phyloP scores from a whole-genome alignment of 176 grass and related monocot species.

The Rhynchospora breviuscula region DNA sequence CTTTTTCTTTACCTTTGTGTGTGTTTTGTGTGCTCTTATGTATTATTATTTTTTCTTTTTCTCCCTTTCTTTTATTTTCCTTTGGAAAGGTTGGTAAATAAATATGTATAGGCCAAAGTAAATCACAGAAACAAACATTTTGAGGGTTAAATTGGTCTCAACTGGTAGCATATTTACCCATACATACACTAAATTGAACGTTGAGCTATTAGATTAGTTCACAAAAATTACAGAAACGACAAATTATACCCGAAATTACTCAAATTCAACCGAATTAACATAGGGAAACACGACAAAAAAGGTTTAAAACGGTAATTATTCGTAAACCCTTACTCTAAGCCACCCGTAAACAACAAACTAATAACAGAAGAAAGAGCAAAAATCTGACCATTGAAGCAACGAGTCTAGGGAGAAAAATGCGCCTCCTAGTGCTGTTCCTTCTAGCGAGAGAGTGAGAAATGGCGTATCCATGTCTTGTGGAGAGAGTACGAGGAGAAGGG shows the following conservation, averaged over 20 bases:
- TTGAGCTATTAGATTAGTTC: background rate
- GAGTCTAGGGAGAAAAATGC: conserved; percentile 26
- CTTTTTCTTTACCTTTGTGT: background rate
- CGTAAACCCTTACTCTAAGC: too few species aligned
- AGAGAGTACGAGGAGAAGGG: conserved; percentile 9
- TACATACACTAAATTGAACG: background rate
- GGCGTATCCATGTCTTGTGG: background rate
- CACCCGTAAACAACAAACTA: too few species aligned
- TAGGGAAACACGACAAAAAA: background rate
- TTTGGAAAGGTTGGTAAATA: background rate
- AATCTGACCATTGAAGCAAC: conserved; percentile 41
- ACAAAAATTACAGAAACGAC: background rate
- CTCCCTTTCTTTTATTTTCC: too few species aligned
- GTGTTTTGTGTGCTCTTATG: background rate
- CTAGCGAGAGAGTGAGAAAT: background rate
- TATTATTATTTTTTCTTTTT: background rate
- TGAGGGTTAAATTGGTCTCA: background rate
- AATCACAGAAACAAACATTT: background rate
- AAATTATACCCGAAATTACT: background rate
- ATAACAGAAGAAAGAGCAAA: background rate
- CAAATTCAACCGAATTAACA: background rate
- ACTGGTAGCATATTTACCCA: background rate
- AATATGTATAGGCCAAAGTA: background rate
- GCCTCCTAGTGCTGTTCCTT: conserved; percentile 22
- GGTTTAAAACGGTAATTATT: background rate